phyloP scores from a whole-genome alignment of 345 rosid species.

The Eucalyptus cladocalyx region DNA sequence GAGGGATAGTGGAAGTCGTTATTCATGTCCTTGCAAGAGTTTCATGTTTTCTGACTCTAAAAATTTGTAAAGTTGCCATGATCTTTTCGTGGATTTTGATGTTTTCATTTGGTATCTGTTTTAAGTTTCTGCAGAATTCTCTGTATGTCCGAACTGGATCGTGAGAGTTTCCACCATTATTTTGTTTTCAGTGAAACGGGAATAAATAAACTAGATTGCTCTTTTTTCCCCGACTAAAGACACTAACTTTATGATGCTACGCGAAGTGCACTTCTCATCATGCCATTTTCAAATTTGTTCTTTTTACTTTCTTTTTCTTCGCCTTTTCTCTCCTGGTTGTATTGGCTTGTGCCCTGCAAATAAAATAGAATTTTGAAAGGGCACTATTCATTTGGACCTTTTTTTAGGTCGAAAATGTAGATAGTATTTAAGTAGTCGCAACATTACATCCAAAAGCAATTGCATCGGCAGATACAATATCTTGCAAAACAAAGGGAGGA shows the following conservation, averaged over 20 bases:
- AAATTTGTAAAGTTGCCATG: not conserved
- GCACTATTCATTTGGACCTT: not conserved
- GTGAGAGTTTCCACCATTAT: not conserved
- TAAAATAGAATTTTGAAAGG: not conserved
- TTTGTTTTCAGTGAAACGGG: not conserved
- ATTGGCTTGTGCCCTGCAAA: not conserved
- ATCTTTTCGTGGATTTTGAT: not conserved
- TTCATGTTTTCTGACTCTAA: not conserved
- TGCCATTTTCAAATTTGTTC: not conserved
- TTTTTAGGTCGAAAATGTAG: too few species aligned
- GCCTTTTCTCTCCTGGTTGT: not conserved
- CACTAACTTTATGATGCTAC: not conserved
- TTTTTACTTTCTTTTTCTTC: not conserved
- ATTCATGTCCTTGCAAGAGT: not conserved
- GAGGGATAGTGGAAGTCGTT: not conserved
- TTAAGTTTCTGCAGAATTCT: not conserved
- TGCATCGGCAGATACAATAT: too few species aligned
- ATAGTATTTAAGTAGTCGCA: too few species aligned
- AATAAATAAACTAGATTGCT: not conserved
- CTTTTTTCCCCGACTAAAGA: not conserved
- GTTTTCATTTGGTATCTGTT: not conserved
- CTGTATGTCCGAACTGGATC: not conserved
- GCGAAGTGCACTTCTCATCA: not conserved
- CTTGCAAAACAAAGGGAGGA: too few species aligned
- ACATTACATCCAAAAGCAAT: too few species aligned